phyloP scores from a whole-genome alignment of 208 protist species.

The Entamoeba moshkovskii region DNA sequence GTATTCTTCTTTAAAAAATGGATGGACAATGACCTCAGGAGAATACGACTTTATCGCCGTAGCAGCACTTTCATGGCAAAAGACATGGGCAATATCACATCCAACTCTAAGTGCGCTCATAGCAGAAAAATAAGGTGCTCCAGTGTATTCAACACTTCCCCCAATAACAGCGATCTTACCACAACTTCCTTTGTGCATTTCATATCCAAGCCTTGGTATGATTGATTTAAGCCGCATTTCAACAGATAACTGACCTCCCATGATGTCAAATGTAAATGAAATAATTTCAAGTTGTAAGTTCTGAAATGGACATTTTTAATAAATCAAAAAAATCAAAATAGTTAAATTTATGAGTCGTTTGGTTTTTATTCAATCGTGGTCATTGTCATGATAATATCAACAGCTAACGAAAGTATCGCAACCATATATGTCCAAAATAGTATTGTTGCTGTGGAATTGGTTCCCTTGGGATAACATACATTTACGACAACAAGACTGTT shows the following conservation, averaged over 20 bases:
- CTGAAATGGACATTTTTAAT: too few species aligned
- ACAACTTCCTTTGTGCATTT: too few species aligned
- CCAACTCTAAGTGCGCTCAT: not conserved
- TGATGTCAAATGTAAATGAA: too few species aligned
- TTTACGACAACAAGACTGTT: not conserved
- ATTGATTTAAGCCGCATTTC: too few species aligned
- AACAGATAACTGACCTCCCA: too few species aligned
- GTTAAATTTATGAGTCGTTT: too few species aligned
- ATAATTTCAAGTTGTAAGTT: too few species aligned
- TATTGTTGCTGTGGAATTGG: not conserved
- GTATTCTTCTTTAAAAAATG: not conserved
- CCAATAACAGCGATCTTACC: not conserved
- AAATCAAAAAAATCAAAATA: too few species aligned
- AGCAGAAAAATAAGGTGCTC: not conserved
- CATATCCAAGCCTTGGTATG: too few species aligned
- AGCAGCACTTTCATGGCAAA: not conserved
- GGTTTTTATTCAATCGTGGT: not conserved
- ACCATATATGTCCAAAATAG: not conserved
- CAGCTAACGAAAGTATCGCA: not conserved
- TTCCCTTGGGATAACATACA: not conserved
- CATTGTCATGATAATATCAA: not conserved
- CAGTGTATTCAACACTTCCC: not conserved
- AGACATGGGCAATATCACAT: not conserved
- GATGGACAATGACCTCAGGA: not conserved
- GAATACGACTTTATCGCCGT: not conserved